A percentile compares a stretch with the other conserved stretches of the same genome.
Conservation (phyloP, 345 rosid genomes). For the Salix brachista region DNA sequence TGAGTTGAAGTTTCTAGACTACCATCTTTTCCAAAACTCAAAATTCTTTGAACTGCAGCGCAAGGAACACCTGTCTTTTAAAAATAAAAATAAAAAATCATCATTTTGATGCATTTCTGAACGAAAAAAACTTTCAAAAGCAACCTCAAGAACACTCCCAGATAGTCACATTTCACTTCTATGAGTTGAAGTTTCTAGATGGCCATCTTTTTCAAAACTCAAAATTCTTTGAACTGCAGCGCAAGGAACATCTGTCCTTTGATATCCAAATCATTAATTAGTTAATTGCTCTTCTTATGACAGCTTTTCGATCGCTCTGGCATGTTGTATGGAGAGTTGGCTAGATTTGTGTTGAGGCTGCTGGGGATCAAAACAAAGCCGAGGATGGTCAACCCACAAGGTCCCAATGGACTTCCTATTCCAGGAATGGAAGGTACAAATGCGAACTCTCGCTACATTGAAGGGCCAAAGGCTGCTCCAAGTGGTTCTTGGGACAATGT, state of each 20-base stretch:
- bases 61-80: not conserved
- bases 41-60: not conserved
- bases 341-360: slow-evolving; percentile 71
- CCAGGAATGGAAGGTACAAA: slow-evolving; percentile 24
- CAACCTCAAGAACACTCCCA: too few species aligned
- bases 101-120: too few species aligned
- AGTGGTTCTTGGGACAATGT: slow-evolving; percentile 73
- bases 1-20: not conserved
- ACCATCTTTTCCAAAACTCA: not conserved
- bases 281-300: not conserved
- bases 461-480: slow-evolving; percentile 64
- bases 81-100: too few species aligned
- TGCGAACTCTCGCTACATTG: slow-evolving; percentile 42
- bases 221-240: not conserved
- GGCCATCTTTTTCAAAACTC: not conserved
- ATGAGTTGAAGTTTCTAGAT: not conserved
- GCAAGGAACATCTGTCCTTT: not conserved
- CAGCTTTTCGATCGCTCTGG: slow-evolving; percentile 87
- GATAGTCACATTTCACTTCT: not conserved
- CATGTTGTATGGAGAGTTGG: slow-evolving; percentile 71
- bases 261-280: not conserved
- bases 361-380: slow-evolving; percentile 65
- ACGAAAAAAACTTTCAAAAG: too few species aligned
- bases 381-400: slow-evolving; percentile 44
- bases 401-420: slow-evolving; percentile 51